Evolutionary conservation across 2,329 filamentous ascomycete species (phyloP).

Genomic region (Pyrenophora seminiperda): DNA sequence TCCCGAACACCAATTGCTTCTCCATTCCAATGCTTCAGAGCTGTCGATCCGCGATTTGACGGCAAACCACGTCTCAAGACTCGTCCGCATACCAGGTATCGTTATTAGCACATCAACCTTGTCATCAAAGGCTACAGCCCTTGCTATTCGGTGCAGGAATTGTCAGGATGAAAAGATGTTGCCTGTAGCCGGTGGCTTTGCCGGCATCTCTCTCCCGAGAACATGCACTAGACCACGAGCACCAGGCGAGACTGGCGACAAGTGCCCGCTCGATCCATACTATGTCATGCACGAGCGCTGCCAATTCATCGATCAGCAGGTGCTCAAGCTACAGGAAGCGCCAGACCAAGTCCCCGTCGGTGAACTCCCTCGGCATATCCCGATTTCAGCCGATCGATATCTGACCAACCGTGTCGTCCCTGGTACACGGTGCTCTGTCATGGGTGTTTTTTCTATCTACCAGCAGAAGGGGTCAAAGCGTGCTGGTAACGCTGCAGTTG

Average conservation of each 20-base stretch:
- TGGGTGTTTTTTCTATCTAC: constrained; percentile 98
- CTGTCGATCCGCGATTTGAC: constrained; percentile 94
- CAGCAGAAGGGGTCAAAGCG: constrained; percentile 87
- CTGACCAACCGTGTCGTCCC: constrained; percentile 94
- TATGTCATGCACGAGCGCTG: constrained; percentile 95
- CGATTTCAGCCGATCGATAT: constrained; percentile 95
- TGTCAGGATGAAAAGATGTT: constrained; percentile 76
- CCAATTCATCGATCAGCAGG: constrained; percentile 94
- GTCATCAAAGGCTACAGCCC: constrained; percentile 88
- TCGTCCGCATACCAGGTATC: constrained; percentile 96
- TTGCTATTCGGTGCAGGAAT: constrained; percentile 86
- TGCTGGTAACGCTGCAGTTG: constrained; percentile 77
- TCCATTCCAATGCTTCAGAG: constrained; percentile 89
- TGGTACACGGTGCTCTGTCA: constrained; percentile 90
- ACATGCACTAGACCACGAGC: constrained; percentile 70
- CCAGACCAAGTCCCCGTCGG: constrained; percentile 97
- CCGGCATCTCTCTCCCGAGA: constrained; percentile 82
- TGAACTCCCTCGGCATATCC: constrained; percentile 90
- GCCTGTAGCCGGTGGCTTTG: constrained; percentile 81
- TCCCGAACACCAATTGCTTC: constrained; percentile 90
- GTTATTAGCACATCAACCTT: constrained; percentile 97
- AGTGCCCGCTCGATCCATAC: constrained; percentile 92
- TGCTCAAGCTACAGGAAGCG: constrained; percentile 96
- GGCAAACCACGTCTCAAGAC: constrained; percentile 86
- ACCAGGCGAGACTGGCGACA: constrained; percentile 69